Percentiles rank a stretch among this genome's conserved stretches.
phyloP scores from a whole-genome alignment of 2,329 filamentous ascomycete genomes.

The Ilyonectria destructans region DNA sequence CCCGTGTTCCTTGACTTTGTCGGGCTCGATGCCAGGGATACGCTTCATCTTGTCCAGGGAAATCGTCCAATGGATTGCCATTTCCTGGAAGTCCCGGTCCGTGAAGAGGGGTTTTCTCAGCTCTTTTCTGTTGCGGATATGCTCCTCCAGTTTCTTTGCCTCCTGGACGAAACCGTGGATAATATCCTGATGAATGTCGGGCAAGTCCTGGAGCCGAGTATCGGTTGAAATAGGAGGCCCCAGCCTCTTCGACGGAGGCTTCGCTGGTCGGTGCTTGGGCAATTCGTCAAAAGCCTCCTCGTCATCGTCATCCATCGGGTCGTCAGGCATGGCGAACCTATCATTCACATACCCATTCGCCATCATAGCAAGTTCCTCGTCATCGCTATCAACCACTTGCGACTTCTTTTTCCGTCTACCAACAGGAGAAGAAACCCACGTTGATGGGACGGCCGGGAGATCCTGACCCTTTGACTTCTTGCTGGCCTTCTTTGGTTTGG shows the following conservation, averaged over 20 bases:
- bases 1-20: constrained; percentile 76
- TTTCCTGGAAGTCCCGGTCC: constrained; percentile 79
- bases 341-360: constrained; percentile 65
- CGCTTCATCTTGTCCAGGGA: constrained; percentile 73
- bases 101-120: constrained; percentile 77
- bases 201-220: constrained; percentile 67
- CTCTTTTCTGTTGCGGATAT: constrained; percentile 72
- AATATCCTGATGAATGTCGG: constrained; percentile 74
- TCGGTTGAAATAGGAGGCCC: constrained; percentile 75
- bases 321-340: constrained; percentile 65
- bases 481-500: constrained; percentile 54
- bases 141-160: constrained; percentile 74
- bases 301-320: constrained; percentile 50
- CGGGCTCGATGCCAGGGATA: constrained; percentile 75
- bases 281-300: constrained; percentile 66
- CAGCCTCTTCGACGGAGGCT: constrained; percentile 53
- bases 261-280: constrained; percentile 56
- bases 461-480: constrained; percentile 57
- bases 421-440: constrained; percentile 70
- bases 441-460: constrained; percentile 61
- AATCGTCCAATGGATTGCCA: constrained; percentile 80
- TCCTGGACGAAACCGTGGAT: constrained; percentile 77
- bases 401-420: constrained; percentile 53
- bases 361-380: constrained; percentile 60
- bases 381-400: constrained; percentile 48